Conservation (phyloP, 768 basidiomycete genomes). For the Xerocomellus dryophilus region DNA sequence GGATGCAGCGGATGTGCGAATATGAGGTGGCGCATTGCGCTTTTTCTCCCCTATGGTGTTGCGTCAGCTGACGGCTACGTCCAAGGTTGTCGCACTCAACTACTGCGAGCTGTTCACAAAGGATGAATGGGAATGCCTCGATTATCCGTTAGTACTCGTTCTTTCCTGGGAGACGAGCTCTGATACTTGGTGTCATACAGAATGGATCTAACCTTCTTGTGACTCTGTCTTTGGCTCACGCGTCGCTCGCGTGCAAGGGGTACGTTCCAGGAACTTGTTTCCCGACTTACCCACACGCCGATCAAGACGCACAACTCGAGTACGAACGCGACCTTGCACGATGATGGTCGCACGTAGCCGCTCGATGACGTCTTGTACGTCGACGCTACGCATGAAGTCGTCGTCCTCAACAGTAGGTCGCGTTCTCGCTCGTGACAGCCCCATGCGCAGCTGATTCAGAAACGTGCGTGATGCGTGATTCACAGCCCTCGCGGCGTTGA, state of each 20-base stretch:
- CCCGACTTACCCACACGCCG: conserved; percentile 75
- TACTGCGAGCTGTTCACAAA: conserved; percentile 89
- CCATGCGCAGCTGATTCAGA: not conserved
- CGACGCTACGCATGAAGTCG: conserved; percentile 91
- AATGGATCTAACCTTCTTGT: conserved; percentile 26
- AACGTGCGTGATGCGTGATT: not conserved
- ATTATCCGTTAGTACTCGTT: conserved; percentile 62
- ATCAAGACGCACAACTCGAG: conserved; percentile 72
- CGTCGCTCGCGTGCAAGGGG: conserved; percentile 71
- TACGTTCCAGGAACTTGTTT: conserved; percentile 78
- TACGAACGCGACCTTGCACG: conserved; percentile 79
- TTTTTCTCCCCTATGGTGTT: not conserved
- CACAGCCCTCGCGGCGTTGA: conserved; percentile 79
- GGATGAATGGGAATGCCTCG: conserved; percentile 91
- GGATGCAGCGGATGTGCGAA: conserved; percentile 79
- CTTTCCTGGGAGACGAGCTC: not conserved
- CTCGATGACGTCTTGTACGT: conserved; percentile 73
- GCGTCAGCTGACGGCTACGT: not conserved
- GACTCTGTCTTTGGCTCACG: conserved; percentile 81
- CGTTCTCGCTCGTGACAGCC: not conserved
- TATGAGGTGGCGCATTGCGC: conserved; percentile 56
- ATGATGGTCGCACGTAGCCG: conserved; percentile 66
- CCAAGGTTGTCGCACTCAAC: conserved; percentile 83
- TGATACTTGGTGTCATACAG: conserved; percentile 7
- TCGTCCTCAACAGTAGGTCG: conserved; percentile 72